These are phyloP conservation scores for Solanum lycopersicoides DNA, from an alignment of 257 asterid genomes.

Conservation along the genomic window DNA sequence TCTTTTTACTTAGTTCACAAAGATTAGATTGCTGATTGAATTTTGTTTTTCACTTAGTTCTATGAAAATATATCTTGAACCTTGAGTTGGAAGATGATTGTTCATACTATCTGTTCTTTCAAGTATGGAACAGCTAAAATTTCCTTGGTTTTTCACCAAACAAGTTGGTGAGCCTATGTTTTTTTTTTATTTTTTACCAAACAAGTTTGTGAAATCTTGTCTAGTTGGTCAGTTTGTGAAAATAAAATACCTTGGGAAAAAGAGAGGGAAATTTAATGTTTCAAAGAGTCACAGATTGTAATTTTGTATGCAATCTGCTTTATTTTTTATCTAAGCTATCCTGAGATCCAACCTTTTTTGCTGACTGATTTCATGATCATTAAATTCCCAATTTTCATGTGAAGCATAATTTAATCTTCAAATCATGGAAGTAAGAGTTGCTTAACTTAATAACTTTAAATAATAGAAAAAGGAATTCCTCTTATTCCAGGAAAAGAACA, in stretches of 20 bases:
- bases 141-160: background rate
- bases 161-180: background rate
- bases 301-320: background rate
- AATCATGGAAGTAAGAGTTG: background rate
- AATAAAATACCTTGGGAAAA: background rate
- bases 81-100: background rate
- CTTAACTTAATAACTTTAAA: background rate
- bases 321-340: background rate
- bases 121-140: background rate
- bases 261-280: background rate
- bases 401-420: background rate
- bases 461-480: background rate
- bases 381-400: background rate
- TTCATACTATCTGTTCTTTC: too few species aligned
- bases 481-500: background rate
- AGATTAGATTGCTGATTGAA: background rate
- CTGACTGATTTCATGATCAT: background rate
- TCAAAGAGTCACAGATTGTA: background rate
- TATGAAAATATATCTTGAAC: background rate
- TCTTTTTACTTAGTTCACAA: background rate
- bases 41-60: background rate
- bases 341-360: background rate
- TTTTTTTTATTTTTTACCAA: background rate
- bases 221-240: background rate
- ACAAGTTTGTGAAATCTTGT: background rate